Evolutionary conservation across 2,329 filamentous ascomycete genomes (phyloP).

Genomic region (Cladosporium sphaerospermum): DNA sequence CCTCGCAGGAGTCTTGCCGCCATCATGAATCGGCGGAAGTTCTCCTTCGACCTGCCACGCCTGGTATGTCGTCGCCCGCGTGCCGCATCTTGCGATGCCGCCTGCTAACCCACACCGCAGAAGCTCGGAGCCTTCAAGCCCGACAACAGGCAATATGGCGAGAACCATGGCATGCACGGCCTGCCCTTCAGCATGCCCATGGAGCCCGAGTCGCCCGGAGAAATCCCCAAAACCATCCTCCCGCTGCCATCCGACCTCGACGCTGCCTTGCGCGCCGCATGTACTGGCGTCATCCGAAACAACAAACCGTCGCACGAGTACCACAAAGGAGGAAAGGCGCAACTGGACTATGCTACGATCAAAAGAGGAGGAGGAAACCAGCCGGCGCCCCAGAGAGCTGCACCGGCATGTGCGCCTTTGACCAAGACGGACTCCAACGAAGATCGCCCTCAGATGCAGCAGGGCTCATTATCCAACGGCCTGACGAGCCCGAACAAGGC

Average conservation of each 20-base stretch:
- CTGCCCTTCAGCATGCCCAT: constrained; percentile 1
- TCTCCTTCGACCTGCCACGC: constrained; percentile 39
- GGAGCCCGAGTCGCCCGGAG: constrained; percentile 31
- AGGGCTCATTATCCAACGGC: background rate
- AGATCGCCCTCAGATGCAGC: background rate
- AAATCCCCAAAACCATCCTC: constrained; percentile 38
- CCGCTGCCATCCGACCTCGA: constrained; percentile 38
- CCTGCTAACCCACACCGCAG: constrained; percentile 16
- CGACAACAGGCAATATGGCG: constrained; percentile 24
- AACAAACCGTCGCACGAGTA: constrained; percentile 31
- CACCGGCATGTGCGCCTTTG: background rate
- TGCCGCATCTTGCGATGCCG: background rate
- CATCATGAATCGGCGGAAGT: constrained; percentile 37
- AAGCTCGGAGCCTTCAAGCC: constrained; percentile 24
- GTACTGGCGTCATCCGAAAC: constrained; percentile 37
- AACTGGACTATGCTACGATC: constrained; percentile 30
- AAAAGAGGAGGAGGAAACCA: constrained; percentile 15
- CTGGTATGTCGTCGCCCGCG: constrained; percentile 28
- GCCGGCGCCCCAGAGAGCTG: constrained; percentile 1
- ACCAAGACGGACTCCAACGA: constrained; percentile 2
- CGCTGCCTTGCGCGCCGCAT: constrained; percentile 40
- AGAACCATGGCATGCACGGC: constrained; percentile 17
- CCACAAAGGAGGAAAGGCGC: constrained; percentile 21
- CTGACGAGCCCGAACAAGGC: background rate
- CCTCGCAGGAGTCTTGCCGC: background rate